Evolutionary conservation across 148 eudicot genomes (phyloP), one percentile per base, ranked within the genome.

Genomic region (Fagopyrum esculentum): DNA sequence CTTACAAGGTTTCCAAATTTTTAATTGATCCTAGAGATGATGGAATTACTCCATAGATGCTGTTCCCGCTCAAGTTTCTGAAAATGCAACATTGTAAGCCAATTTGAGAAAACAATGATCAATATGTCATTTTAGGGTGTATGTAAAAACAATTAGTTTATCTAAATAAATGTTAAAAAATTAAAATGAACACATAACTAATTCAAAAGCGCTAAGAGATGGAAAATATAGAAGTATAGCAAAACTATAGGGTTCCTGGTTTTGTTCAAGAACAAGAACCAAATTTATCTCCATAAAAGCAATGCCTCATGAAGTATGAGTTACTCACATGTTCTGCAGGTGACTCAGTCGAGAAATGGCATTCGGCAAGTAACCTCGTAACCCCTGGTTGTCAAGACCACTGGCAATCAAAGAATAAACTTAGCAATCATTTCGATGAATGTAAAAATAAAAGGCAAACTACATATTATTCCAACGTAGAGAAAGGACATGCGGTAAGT

Each of bases 51-150:
- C 99, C 98, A 44, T 78, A 89, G 79, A 96, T 90, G 87, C 86
- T 92, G 77, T 96, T 92, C 74, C 91, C 98, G 75, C 98, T 96
- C 79, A 96, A 85, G 85, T 96, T 96, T 85, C 99, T 96, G 93
- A 49, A 80, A 71, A 59, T 73, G 59, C 75, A 80, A 17, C 54
- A 9, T 71, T n/a, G 30, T 22, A 47, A 43, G n/a, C 47, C 71
- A 43, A 3, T 12, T 40, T 40, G 35, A 49, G n/a, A 71, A 17
- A n/a, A 71, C 6, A 5, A 15, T 16, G 13, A 45, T 71, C 35
- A 19, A 49, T 9, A 71, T 49, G 29, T 40, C 55, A 49, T 9
- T 17, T 16, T 49, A 50, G 16, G 16, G 22, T 0, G 45, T 49
- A 64, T 19, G 13, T 26, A 44, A 52, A 40, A n/a, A 29, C 1